These are phyloP conservation scores for Leishmania amazonensis DNA, from an alignment of 208 protist genomes.

Conservation along the genomic window DNA sequence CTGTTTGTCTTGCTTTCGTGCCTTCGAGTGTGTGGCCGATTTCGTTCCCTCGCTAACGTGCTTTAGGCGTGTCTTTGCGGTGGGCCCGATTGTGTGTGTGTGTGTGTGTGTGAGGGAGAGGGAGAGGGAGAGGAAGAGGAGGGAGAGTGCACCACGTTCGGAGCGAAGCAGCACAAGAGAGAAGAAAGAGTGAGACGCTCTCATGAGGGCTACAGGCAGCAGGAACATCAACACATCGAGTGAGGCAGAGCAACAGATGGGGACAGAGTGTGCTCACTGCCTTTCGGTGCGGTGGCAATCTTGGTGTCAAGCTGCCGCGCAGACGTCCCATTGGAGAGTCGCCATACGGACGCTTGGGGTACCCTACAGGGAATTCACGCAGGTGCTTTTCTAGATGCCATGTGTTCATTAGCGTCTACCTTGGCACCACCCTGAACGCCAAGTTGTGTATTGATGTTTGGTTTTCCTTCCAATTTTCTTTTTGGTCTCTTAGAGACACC, in stretches of 20 bases:
- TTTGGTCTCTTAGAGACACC: neutral
- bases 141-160: neutral
- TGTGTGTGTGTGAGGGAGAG: neutral
- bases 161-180: neutral
- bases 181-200: neutral
- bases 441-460: neutral
- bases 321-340: neutral
- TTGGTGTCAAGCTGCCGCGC: neutral
- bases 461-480: neutral
- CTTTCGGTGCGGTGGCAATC: neutral
- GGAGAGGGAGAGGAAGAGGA: neutral
- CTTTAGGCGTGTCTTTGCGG: neutral
- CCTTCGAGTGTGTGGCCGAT: neutral
- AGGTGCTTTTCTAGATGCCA: neutral
- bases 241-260: neutral
- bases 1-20: neutral
- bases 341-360: neutral
- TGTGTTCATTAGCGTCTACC: neutral
- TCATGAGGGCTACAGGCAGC: neutral
- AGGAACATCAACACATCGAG: neutral
- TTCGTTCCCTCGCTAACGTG: neutral
- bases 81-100: neutral
- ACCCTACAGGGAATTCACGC: neutral
- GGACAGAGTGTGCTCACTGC: neutral
- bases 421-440: neutral